Percentiles rank a stretch among this genome's conserved stretches.
Conservation (phyloP, 352 stramenopile species). For the Pythium diclinum region DNA sequence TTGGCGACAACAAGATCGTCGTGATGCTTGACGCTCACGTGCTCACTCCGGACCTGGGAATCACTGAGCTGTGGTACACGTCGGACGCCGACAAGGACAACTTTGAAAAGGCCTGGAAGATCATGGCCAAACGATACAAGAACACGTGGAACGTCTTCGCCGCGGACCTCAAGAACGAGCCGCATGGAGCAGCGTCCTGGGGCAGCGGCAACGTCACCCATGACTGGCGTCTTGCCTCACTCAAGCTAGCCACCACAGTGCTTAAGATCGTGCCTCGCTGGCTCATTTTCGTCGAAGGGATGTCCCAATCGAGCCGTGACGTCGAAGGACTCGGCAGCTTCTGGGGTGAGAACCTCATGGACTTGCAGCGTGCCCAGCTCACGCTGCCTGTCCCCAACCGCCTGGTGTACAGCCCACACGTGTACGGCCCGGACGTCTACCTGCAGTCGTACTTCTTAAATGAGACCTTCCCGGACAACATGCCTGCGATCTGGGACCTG, state of each 20-base stretch:
- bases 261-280: conserved; percentile 34
- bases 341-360: conserved; percentile 50
- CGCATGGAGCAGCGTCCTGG: conserved; percentile 48
- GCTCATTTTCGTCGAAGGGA: conserved; percentile 57
- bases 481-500: conserved; percentile 48
- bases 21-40: conserved; percentile 53
- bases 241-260: conserved; percentile 25
- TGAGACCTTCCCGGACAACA: conserved; percentile 37
- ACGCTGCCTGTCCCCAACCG: conserved; percentile 33
- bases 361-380: conserved; percentile 22
- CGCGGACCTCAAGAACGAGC: conserved; percentile 59
- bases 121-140: conserved; percentile 35
- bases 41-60: conserved; percentile 35
- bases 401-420: conserved; percentile 53
- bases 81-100: conserved; percentile 19
- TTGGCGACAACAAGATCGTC: conserved; percentile 34
- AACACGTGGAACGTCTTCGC: conserved; percentile 45
- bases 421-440: conserved; percentile 41
- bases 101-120: conserved; percentile 33
- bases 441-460: conserved; percentile 46
- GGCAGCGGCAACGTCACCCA: conserved; percentile 31
- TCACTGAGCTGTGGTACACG: conserved; percentile 48
- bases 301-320: conserved; percentile 34
- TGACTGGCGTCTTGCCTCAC: conserved; percentile 49
- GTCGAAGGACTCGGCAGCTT: conserved; percentile 30